Evolutionary conservation across 768 basidiomycete genomes (phyloP), one percentile per base, ranked within the genome.

Genomic region (Phaeotremella fagi): DNA sequence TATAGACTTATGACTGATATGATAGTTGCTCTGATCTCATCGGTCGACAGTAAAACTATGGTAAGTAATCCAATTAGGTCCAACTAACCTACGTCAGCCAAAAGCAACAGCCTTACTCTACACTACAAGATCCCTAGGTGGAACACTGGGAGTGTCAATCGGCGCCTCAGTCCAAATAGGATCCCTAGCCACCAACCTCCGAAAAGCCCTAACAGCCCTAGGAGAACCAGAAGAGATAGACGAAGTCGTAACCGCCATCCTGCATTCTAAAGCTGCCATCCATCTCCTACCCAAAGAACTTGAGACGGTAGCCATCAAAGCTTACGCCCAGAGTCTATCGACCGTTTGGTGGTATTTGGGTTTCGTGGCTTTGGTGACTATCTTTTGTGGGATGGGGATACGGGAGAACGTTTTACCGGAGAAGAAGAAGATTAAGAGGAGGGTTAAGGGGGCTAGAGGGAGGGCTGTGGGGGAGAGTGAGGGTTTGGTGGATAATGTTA

Each of bases 81-180:
- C 16, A 59, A n/a, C 23, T 54, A n/a, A 33, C 48, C 16, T 4
- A 15, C 15, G 14, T 5, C 46, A 64, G 69, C 71, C 73, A 16
- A 67, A 69, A 52, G 73, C 73, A 4, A 74, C 73, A 1, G 71
- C 73, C 2, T 36, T 72, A 5, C 58, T 72, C 9, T 74, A 71
- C 54, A 72, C 65, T 20, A 52, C 59, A n/a, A 61, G 73, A n/a
- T 60, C 61, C 14, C 64, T 74, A 12, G 73, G 73, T 2, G 68
- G 51, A 12, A 71, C 73, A 1, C 50, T 71, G 2, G 73, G 73
- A 14, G 62, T 74, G 4, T 61, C 66, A 18, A 29, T 70, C 2
- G 70, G 68, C 28, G 61, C 63, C 0, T 74, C 70, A 1, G 53
- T 72, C n/a, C 73, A 74, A 44, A 44, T 69, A 25, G 68, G 63